These are phyloP conservation scores for Cytospora schulzeri DNA, from an alignment of 2,329 filamentous ascomycete genomes.

Conservation along the genomic window DNA sequence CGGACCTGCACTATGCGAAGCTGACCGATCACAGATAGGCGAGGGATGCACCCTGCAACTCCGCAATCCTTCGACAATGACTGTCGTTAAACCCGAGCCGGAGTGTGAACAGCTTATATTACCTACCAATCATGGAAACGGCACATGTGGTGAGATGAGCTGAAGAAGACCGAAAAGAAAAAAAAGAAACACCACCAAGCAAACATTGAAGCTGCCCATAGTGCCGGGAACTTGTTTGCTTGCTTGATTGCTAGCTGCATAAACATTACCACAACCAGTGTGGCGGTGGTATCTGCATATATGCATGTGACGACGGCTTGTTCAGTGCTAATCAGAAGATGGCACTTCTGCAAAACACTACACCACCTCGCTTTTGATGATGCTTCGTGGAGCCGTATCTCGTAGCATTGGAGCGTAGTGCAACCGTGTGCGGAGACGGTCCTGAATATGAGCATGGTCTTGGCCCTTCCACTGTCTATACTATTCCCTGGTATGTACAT, in stretches of 20 bases:
- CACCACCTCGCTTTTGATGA: background rate
- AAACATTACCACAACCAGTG: background rate
- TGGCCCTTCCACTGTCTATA: background rate
- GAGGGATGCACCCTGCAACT: too few relatives aligned
- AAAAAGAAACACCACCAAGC: background rate
- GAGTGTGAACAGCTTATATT: background rate
- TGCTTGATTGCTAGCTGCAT: slow-evolving; percentile 20
- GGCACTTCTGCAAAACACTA: background rate
- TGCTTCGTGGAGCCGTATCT: background rate
- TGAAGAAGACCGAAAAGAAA: too few relatives aligned
- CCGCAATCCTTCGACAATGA: background rate
- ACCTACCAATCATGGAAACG: background rate
- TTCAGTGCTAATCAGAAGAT: background rate
- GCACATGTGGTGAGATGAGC: background rate
- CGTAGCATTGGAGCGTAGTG: background rate
- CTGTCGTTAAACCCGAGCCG: background rate
- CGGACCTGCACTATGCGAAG: background rate
- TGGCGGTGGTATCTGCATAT: background rate
- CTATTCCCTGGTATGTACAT: background rate
- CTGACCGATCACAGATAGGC: background rate
- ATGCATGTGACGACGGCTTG: background rate
- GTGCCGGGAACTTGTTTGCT: slow-evolving; percentile 11
- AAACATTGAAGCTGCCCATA: too few relatives aligned
- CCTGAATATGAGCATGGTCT: background rate
- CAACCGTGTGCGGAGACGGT: background rate